These are phyloP conservation scores for Cylindrotheca closterium DNA, from an alignment of 108 stramenopile genomes.

Conservation along the genomic window DNA sequence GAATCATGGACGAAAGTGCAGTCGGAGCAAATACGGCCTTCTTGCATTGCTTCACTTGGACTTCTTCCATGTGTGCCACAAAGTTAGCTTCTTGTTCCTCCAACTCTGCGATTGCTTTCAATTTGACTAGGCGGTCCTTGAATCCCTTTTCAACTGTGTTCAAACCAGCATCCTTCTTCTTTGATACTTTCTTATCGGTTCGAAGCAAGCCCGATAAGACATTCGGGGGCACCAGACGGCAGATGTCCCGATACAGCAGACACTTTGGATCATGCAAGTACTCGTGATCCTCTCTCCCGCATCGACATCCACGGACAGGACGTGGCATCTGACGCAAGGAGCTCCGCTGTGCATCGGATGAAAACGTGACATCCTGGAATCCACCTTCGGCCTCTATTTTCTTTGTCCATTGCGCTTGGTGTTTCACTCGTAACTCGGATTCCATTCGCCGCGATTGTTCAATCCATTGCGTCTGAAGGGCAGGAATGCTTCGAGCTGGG, in stretches of 20 bases:
- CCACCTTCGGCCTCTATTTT: slow-evolving; percentile 9
- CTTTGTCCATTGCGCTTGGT: slow-evolving; percentile 7
- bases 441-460: slow-evolving; percentile 2
- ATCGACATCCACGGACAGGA: slow-evolving; percentile 67
- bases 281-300: slow-evolving; percentile 58
- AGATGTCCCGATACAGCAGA: slow-evolving; percentile 58
- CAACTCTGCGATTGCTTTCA: slow-evolving; percentile 43
- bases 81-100: slow-evolving; percentile 63
- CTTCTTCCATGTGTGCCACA: slow-evolving; percentile 73
- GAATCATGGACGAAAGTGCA: slow-evolving; percentile 53
- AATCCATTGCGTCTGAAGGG: slow-evolving; percentile 12
- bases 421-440: not conserved
- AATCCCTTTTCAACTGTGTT: slow-evolving; percentile 67
- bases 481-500: not conserved
- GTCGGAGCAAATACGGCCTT: slow-evolving; percentile 71
- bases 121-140: slow-evolving; percentile 51
- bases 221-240: slow-evolving; percentile 15
- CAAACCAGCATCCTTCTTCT: slow-evolving; percentile 23
- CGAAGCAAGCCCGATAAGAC: slow-evolving; percentile 33
- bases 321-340: slow-evolving; percentile 47
- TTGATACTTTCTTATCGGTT: not conserved
- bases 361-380: slow-evolving; percentile 10
- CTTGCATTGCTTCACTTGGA: slow-evolving; percentile 49
- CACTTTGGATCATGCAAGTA: slow-evolving; percentile 69
- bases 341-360: slow-evolving; percentile 67